phyloP scores from a whole-genome alignment of 1,284 basidiomycete species.

The Trichosporon faecale region DNA sequence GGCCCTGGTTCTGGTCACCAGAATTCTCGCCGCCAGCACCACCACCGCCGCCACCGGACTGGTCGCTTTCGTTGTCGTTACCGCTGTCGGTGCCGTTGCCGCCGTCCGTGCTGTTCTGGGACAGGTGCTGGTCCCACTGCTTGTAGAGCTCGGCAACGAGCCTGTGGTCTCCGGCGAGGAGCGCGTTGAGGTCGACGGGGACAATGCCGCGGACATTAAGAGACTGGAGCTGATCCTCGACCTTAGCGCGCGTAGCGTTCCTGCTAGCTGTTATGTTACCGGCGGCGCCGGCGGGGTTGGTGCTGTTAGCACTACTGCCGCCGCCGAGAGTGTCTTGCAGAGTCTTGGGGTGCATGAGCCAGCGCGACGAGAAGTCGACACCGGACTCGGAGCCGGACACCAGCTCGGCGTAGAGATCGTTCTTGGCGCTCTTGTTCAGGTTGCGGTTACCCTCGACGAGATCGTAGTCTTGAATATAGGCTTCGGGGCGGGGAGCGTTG shows the following conservation, averaged over 20 bases:
- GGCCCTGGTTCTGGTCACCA: background rate
- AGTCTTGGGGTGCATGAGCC: conserved; percentile 28
- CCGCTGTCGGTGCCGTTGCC: background rate
- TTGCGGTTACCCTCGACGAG: conserved; percentile 67
- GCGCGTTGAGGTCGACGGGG: conserved; percentile 77
- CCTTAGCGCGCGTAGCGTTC: background rate
- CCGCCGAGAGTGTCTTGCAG: background rate
- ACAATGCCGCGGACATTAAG: conserved; percentile 69
- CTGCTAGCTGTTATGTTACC: background rate
- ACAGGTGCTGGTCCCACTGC: conserved; percentile 23
- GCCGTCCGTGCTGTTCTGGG: background rate
- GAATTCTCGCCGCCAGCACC: background rate
- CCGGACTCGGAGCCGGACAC: conserved; percentile 80
- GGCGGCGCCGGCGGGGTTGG: background rate
- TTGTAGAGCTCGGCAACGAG: conserved; percentile 68
- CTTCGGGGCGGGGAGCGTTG: conserved; percentile 81
- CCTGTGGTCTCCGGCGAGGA: conserved; percentile 59
- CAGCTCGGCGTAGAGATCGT: conserved; percentile 74
- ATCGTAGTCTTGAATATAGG: conserved; percentile 63
- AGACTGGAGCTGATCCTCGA: conserved; percentile 56
- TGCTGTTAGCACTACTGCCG: background rate
- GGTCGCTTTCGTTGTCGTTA: background rate
- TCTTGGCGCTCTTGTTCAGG: conserved; percentile 62
- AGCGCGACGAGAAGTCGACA: conserved; percentile 54
- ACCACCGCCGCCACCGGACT: background rate